These are phyloP conservation scores for Balamuthia mandrillaris DNA, from an alignment of 208 protist species.

Conservation along the genomic window DNA sequence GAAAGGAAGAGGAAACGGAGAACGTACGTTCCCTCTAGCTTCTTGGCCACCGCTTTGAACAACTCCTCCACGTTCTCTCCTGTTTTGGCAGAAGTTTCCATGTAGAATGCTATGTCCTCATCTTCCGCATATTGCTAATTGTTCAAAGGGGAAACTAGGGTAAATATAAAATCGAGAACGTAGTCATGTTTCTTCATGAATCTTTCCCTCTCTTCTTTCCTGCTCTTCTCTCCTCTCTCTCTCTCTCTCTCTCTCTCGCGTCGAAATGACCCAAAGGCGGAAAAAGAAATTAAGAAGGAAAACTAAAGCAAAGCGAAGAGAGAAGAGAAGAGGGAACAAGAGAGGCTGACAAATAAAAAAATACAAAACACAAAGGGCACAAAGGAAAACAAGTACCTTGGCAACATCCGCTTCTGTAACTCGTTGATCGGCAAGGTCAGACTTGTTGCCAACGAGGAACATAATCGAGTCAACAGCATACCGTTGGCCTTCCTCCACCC, in stretches of 20 bases:
- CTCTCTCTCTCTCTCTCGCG: too few species aligned
- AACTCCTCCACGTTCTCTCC: conserved; percentile 31
- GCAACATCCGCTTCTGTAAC: conserved; percentile 31
- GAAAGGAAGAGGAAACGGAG: neutral
- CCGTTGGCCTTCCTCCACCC: conserved; percentile 31
- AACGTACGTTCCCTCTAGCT: conserved; percentile 17
- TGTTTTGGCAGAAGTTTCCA: conserved; percentile 39
- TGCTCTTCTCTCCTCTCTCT: too few species aligned
- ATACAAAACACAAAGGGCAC: neutral
- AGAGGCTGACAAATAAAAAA: neutral
- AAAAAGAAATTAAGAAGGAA: too few species aligned
- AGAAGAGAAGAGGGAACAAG: neutral
- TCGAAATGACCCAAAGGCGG: too few species aligned
- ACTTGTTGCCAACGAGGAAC: conserved; percentile 43
- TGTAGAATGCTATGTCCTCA: conserved; percentile 38
- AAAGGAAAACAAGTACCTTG: neutral
- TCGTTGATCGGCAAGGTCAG: conserved; percentile 4
- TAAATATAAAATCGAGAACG: too few species aligned
- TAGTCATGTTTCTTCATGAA: too few species aligned
- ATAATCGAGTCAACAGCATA: conserved; percentile 40
- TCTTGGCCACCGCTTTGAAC: conserved; percentile 36
- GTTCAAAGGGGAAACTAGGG: too few species aligned
- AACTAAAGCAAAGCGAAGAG: neutral
- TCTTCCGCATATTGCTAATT: conserved; percentile 38
- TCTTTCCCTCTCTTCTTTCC: too few species aligned